Evolutionary conservation across 192 early-diverging fungal genomes (phyloP), one percentile per base, ranked within the genome.

Genomic region (Coemansia reversa): DNA sequence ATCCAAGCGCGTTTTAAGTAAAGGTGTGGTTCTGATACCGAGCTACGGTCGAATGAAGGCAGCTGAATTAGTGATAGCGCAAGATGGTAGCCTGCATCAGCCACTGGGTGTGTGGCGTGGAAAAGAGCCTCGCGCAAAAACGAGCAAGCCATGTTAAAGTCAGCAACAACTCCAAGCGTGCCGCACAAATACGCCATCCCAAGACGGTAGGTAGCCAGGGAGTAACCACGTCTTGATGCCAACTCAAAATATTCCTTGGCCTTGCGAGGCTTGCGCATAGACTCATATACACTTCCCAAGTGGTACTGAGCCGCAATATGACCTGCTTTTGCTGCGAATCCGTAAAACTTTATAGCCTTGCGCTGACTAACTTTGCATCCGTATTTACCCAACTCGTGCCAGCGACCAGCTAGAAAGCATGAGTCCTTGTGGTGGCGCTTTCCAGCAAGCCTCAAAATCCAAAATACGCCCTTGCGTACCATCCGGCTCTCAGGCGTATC

Each of bases 161-260:
- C 74, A 5, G 74, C 69, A 52, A 63, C 55, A 33, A 81, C 67
- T 14, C 79, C 79, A 23, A 81, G 65, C 2, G 66, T 51, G 9
- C 79, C 79, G 39, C 70, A 73, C 51, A 81, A 60, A 45, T 81
- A 76, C 12, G 74, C 73, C 79, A 81, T 73, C 8, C 79, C 79
- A 8, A 81, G 48, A 29, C 73, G 74, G 28, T 76, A 76, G 0
- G 74, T 69, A 11, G 79, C 67, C 51, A 73, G 25, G 7, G 79
- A 76, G 49, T 70, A 75, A 14, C 70, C 74, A 11, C 67, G 63
- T 61, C 72, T 68, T 0, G 73, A 81, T 5, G 79, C 74, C 23
- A 52, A 59, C 58, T 76, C 74, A 60, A 67, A 81, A 58, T 70
- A 76, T 49, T 73, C 73, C 12, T 58, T 59, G 39, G 79, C 79